Evolutionary conservation across 192 early-diverging fungal genomes (phyloP).

Genomic region (Coemansia sp.): DNA sequence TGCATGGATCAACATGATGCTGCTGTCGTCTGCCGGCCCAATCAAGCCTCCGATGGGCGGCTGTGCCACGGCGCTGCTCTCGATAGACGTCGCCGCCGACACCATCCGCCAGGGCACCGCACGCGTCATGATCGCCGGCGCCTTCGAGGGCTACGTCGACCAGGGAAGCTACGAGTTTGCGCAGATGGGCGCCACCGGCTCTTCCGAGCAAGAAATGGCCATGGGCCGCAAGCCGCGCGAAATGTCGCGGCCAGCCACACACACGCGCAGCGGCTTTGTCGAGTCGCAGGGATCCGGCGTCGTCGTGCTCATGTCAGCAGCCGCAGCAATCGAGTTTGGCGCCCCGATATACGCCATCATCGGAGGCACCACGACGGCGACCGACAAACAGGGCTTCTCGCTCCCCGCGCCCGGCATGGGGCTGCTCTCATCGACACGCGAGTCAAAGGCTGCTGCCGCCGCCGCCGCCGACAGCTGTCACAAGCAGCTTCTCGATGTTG

Average conservation of each 20-base stretch:
- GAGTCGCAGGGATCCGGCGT: slow-evolving; percentile 92
- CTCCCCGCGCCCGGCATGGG: slow-evolving; percentile 95
- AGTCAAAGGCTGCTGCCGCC: no score
- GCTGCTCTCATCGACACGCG: slow-evolving; percentile 59
- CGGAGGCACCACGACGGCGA: slow-evolving; percentile 83
- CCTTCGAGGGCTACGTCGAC: slow-evolving; percentile 90
- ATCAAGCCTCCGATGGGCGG: slow-evolving; percentile 80
- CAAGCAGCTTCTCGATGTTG: slow-evolving; percentile 69
- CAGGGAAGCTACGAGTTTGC: slow-evolving; percentile 95
- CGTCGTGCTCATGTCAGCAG: slow-evolving; percentile 85
- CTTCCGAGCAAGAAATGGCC: slow-evolving; percentile 75
- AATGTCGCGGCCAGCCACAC: slow-evolving; percentile 88
- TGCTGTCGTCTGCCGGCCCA: slow-evolving; percentile 87
- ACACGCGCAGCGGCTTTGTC: slow-evolving; percentile 90
- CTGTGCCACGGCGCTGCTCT: slow-evolving; percentile 88
- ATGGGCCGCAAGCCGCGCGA: slow-evolving; percentile 79
- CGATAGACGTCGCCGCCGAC: slow-evolving; percentile 88
- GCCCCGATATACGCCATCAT: slow-evolving; percentile 89
- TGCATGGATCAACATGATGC: slow-evolving; percentile 96
- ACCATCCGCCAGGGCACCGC: slow-evolving; percentile 88
- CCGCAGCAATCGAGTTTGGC: slow-evolving; percentile 85
- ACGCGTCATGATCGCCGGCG: slow-evolving; percentile 90
- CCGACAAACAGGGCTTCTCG: slow-evolving; percentile 91
- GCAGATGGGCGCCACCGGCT: slow-evolving; percentile 97
- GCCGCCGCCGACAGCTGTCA: no score